Percentiles rank a stretch among this genome's conserved stretches.
Evolutionary conservation across 2,329 filamentous ascomycete species (phyloP).

Genomic region (Cryphonectria japonica): DNA sequence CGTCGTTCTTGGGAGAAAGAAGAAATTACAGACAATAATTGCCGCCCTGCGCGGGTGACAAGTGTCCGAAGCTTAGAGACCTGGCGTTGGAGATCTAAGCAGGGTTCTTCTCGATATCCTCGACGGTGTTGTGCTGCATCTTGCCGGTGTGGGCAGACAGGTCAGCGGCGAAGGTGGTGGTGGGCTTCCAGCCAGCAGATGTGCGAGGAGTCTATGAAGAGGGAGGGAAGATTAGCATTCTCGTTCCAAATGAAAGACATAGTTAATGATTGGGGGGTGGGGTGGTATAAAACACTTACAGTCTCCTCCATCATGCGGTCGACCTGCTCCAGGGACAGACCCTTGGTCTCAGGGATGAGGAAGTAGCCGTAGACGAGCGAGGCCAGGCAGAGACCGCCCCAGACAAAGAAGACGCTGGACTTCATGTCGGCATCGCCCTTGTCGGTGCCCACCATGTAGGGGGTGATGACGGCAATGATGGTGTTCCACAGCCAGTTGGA

Average conservation of each 20-base stretch:
- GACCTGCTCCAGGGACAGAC: conserved; percentile 77
- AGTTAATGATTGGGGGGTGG: neutral
- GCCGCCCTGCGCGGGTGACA: neutral
- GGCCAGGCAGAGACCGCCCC: conserved; percentile 67
- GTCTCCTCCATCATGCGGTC: conserved; percentile 90
- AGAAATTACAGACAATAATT: neutral
- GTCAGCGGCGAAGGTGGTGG: conserved; percentile 65
- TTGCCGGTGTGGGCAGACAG: conserved; percentile 33
- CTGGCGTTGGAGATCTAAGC: conserved; percentile 38
- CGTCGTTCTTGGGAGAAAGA: neutral
- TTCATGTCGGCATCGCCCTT: conserved; percentile 62
- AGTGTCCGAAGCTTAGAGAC: neutral
- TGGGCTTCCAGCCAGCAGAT: conserved; percentile 76
- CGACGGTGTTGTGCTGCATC: conserved; percentile 38
- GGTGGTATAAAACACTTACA: neutral
- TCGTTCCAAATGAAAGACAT: neutral
- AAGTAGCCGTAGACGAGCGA: conserved; percentile 71
- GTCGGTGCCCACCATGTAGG: conserved; percentile 66
- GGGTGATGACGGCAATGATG: conserved; percentile 71
- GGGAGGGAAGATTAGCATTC: neutral
- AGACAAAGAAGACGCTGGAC: conserved; percentile 75
- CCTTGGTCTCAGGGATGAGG: conserved; percentile 75
- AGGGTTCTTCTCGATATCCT: conserved; percentile 36
- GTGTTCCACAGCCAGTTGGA: conserved; percentile 95
- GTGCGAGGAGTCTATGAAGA: conserved; percentile 63